Base-by-base conservation (phyloP, 1,284 basidiomycete species). In the Stygiomarasmius scandens region DNA sequence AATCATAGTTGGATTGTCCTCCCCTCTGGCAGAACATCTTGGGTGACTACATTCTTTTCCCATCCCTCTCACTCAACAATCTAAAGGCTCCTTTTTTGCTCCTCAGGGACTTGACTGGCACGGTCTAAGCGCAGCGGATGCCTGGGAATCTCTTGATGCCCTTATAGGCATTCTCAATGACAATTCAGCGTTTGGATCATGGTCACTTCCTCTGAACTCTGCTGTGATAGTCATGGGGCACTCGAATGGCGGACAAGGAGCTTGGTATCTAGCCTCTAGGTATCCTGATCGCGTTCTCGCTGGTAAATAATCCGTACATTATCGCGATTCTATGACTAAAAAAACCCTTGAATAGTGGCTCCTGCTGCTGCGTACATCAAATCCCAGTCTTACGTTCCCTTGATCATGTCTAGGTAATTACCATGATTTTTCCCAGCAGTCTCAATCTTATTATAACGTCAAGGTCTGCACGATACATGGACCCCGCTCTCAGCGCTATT, bases 201-300 rank as follows among this genome's bases (percentile, higher is more conserved):
- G 81, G 77, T 59, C 63, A 9, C 71, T 82, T 2, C 59, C 67
- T 22, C 27, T 66, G 1, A 66, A 79, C 6, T 73, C 77, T 1
- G 76, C 75, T 27, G 81, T 86, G 0, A 69, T 92, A 10, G 67
- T 95, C 6, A 75, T 95, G 47, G 95, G 95, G 0, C 95, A 97
- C 68, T 96, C 93, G 1, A 97, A 97, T 68, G 95, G 95, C 9
- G 95, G 94, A 2, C 95, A 96, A 71, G 95, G 95, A 0, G 79
- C 89, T 2, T 95, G 93, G 90, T 87, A 93, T 68, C 67, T 89
- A 4, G 84, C 90, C 1, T 81, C 85, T 23, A 79, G 89, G 56
- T 91, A 83, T 67, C 93, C 94, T 0, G 93, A 96, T 68, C 78
- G 82, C 38, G 81, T 93, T 0, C 67, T 87, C 2, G 93, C 81